Base-by-base conservation (phyloP, 2,329 filamentous ascomycete genomes). In the Calonectria pauciramosa region DNA sequence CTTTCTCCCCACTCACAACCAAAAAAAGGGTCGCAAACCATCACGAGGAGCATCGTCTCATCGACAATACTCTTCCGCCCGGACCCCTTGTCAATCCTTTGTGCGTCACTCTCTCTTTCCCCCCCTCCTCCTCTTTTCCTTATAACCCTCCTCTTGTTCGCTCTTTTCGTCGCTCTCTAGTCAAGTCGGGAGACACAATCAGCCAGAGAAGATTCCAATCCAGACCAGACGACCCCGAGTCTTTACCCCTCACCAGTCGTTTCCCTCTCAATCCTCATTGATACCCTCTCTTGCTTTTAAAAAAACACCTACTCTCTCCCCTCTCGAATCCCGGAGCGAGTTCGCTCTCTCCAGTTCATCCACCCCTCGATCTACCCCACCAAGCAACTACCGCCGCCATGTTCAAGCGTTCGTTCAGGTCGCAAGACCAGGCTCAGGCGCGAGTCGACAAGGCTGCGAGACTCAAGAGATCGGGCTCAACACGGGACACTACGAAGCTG, bases 361-460 rank as follows among this genome's bases (percentile, higher is more conserved):
- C 11, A 20, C 47, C 73, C 68, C 65, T 32, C 54, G 26, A 54
- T 63, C 66, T 52, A 68, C 72, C 72, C 72, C 74, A 72, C 74
- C 71, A 28, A 32, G 30, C 64, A 72, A 76, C 73, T 16, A 80
- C 85, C 86, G 85, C 85, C 84, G 83, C 85, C 86, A 98, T 98
- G 95, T 98, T 98, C 90, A 97, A 96, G 89, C 95, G 95, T 85
- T 96, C 96, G 83, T 96, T 97, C 88, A 90, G 93, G 86, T 93
- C 94, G 81, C 94, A 93, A 86, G 94, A 96, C 82, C 86, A 85
- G 80, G 82, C 82, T 80, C 84, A 84, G 79, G 83, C 82, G 86
- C 94, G 96, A 83, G 94, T 96, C 86, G 94, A 95, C 89, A 98
- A 98, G 92, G 90, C 94, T 87, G 90, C 92, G 86, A 96, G 95